Evolutionary conservation across 768 basidiomycete genomes (phyloP).

Genomic region (Calocybe gangraenosa): DNA sequence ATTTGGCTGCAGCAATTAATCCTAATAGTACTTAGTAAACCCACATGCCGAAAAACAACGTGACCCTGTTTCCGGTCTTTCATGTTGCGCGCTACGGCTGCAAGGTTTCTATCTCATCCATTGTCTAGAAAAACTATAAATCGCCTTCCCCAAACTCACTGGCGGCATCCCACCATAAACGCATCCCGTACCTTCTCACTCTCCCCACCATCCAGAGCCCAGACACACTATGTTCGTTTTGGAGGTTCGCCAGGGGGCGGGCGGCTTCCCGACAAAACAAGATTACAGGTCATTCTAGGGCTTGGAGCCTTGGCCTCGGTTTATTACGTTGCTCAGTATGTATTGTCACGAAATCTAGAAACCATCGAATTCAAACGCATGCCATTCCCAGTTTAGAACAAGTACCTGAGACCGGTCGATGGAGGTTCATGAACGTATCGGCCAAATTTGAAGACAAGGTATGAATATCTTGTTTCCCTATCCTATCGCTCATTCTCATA

Average conservation of each 20-base stretch:
- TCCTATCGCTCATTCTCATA: background rate
- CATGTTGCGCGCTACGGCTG: constrained; percentile 4
- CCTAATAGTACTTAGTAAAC: too few relatives aligned
- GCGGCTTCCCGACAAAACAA: background rate
- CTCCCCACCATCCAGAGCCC: background rate
- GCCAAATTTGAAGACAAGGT: constrained; percentile 54
- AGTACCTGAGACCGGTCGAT: constrained; percentile 82
- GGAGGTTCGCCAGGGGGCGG: background rate
- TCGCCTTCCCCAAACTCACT: background rate
- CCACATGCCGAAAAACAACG: too few relatives aligned
- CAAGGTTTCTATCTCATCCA: background rate
- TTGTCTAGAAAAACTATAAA: background rate
- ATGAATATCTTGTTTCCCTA: constrained; percentile 13
- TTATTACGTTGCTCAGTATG: constrained; percentile 32
- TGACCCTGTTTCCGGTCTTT: too few relatives aligned
- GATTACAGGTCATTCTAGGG: background rate
- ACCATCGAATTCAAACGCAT: background rate
- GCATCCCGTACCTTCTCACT: constrained; percentile 5
- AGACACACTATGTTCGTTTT: constrained; percentile 3
- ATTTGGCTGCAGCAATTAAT: too few relatives aligned
- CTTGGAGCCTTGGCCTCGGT: constrained; percentile 15
- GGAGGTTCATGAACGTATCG: constrained; percentile 82
- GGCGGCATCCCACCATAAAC: background rate
- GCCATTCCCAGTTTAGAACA: constrained; percentile 62
- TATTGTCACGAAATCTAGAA: background rate